phyloP scores from a whole-genome alignment of 2,329 filamentous ascomycete species.

The Aspergillus proliferans region DNA sequence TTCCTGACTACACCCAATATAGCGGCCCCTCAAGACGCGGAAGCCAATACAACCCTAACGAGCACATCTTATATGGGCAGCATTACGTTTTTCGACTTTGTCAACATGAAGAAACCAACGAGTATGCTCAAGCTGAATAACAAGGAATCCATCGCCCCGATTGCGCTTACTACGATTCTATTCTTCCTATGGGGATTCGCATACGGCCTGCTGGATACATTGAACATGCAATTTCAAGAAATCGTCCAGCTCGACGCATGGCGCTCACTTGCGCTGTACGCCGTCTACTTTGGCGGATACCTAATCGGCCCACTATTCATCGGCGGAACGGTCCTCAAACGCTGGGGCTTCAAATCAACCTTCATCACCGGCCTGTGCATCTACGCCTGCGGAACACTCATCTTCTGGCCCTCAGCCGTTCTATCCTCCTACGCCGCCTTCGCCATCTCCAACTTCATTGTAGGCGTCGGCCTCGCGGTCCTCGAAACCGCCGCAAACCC shows the following conservation, averaged over 20 bases:
- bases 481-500: conserved; percentile 57
- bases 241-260: conserved; percentile 38
- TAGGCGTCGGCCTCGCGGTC: conserved; percentile 54
- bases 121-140: conserved; percentile 55
- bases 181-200: conserved; percentile 90
- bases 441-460: conserved; percentile 57
- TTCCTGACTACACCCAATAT: conserved; percentile 47
- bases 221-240: conserved; percentile 60
- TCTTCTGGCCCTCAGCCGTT: conserved; percentile 62
- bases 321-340: conserved; percentile 50
- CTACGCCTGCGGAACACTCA: conserved; percentile 56
- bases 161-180: conserved; percentile 64
- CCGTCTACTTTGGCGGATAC: conserved; percentile 56
- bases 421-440: conserved; percentile 56
- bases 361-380: conserved; percentile 56
- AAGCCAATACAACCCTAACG: conserved; percentile 35
- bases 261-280: conserved; percentile 47
- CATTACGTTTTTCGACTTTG: conserved; percentile 57
- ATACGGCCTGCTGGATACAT: conserved; percentile 75
- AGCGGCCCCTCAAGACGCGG: conserved; percentile 23
- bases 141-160: conserved; percentile 52
- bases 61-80: conserved; percentile 25
- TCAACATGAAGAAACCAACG: conserved; percentile 51
- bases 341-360: conserved; percentile 57
- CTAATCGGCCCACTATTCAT: conserved; percentile 51